Evolutionary conservation across 2,329 filamentous ascomycete genomes (phyloP).

Genomic region (Aureobasidium sp.): DNA sequence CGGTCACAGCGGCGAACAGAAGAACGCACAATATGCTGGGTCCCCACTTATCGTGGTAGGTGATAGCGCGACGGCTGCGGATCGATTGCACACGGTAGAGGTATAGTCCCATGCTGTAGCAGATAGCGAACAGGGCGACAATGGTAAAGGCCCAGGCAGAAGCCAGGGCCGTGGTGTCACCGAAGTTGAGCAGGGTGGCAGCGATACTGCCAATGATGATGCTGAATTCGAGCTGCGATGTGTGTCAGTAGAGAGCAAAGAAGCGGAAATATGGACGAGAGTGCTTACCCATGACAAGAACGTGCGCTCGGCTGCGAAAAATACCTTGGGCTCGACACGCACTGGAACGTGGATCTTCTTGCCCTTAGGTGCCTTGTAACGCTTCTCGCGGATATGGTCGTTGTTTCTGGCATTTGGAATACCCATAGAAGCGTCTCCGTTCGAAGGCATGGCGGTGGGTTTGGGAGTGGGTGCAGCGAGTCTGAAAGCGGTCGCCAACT

Average conservation of each 20-base stretch:
- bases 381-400: slow-evolving; percentile 33
- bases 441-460: slow-evolving; percentile 36
- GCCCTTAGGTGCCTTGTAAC: slow-evolving; percentile 66
- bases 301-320: slow-evolving; percentile 91
- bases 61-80: slow-evolving; percentile 71
- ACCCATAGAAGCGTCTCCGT: slow-evolving; percentile 33
- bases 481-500: slow-evolving; percentile 30
- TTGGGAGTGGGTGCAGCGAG: slow-evolving; percentile 31
- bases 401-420: slow-evolving; percentile 29
- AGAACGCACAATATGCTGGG: slow-evolving; percentile 69
- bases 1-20: slow-evolving; percentile 62
- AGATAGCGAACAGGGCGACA: slow-evolving; percentile 67
- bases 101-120: slow-evolving; percentile 79
- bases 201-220: slow-evolving; percentile 89
- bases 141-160: slow-evolving; percentile 65
- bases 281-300: slow-evolving; percentile 80
- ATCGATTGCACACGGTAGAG: slow-evolving; percentile 84
- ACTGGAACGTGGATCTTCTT: slow-evolving; percentile 93
- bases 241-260: neutral
- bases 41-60: slow-evolving; percentile 85
- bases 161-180: slow-evolving; percentile 56
- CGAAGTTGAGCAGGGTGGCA: slow-evolving; percentile 76
- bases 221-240: slow-evolving; percentile 76
- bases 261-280: neutral
- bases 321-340: slow-evolving; percentile 94